Percentiles rank a stretch among this genome's conserved stretches.
phyloP scores from a whole-genome alignment of 1,139 yeast species.

The Suzukiozyma palmioleophila region DNA sequence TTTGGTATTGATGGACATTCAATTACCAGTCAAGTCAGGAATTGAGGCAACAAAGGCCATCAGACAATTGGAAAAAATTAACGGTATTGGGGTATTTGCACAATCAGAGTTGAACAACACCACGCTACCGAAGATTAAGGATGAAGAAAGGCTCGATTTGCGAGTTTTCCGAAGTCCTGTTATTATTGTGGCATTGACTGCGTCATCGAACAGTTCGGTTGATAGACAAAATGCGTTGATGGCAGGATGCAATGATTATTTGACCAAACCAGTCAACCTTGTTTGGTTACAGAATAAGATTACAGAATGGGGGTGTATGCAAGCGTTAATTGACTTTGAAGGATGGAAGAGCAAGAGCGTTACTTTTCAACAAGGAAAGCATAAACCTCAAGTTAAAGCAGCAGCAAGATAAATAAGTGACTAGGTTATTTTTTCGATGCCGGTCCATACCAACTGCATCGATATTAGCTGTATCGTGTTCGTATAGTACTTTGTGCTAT shows the following conservation, averaged over 20 bases:
- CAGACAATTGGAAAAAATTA: constrained; percentile 72
- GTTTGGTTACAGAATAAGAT: constrained; percentile 93
- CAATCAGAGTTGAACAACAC: constrained; percentile 31
- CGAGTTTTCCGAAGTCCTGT: constrained; percentile 79
- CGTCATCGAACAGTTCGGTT: constrained; percentile 74
- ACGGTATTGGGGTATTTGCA: constrained; percentile 78
- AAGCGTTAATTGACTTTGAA: constrained; percentile 92
- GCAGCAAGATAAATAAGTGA: neutral
- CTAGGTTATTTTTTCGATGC: too few relatives aligned
- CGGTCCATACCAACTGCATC: too few relatives aligned
- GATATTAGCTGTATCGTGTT: too few relatives aligned
- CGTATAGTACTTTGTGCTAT: too few relatives aligned
- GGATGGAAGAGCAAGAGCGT: constrained; percentile 63
- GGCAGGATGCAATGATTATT: constrained; percentile 94
- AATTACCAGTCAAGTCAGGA: constrained; percentile 53
- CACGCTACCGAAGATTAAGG: constrained; percentile 20
- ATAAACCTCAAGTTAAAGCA: neutral
- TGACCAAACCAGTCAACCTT: constrained; percentile 94
- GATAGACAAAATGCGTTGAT: constrained; percentile 89
- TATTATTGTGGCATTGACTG: constrained; percentile 92
- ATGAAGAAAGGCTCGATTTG: constrained; percentile 49
- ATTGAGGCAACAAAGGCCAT: constrained; percentile 42
- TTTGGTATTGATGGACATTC: constrained; percentile 51
- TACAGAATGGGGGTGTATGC: constrained; percentile 98
- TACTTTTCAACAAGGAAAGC: constrained; percentile 8